phyloP scores from a whole-genome alignment of 1,139 yeast genomes.

The Suhomyces taliae region DNA sequence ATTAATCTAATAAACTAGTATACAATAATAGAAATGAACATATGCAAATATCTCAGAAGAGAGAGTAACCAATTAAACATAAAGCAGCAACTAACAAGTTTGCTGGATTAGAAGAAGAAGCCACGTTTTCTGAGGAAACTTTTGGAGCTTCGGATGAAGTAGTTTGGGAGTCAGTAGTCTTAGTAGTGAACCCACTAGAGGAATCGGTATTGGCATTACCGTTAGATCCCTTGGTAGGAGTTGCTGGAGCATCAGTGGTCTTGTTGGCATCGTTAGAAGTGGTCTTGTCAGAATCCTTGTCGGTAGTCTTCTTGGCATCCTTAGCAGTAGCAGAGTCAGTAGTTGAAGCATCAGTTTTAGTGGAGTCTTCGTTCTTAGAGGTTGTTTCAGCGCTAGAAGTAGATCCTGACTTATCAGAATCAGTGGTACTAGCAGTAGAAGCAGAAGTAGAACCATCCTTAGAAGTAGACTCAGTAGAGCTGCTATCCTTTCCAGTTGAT shows the following conservation, averaged over 20 bases:
- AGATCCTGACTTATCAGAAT: slow-evolving; percentile 6
- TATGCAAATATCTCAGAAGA: slow-evolving; percentile 5
- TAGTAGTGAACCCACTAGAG: background rate
- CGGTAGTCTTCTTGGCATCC: background rate
- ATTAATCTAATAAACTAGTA: background rate
- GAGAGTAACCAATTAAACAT: slow-evolving; percentile 10
- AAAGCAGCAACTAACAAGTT: slow-evolving; percentile 11
- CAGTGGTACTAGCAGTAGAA: slow-evolving; percentile 1
- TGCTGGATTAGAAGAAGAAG: slow-evolving; percentile 1
- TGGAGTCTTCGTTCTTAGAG: background rate
- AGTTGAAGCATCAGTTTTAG: background rate
- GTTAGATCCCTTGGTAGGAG: background rate
- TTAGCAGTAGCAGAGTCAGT: background rate
- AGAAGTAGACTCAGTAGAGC: slow-evolving; percentile 4
- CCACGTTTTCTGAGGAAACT: slow-evolving; percentile 2
- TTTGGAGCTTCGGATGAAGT: slow-evolving; percentile 1
- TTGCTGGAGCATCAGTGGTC: background rate
- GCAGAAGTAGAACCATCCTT: slow-evolving; percentile 1
- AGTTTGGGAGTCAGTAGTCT: background rate
- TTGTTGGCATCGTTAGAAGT: background rate
- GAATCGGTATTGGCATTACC: slow-evolving; percentile 1
- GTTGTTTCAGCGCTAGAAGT: background rate
- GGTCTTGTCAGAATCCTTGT: background rate
- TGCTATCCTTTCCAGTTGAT: background rate
- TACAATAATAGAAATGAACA: background rate